These are phyloP conservation scores for Mycena albidolilacea DNA, from an alignment of 768 basidiomycete species.

Conservation along the genomic window DNA sequence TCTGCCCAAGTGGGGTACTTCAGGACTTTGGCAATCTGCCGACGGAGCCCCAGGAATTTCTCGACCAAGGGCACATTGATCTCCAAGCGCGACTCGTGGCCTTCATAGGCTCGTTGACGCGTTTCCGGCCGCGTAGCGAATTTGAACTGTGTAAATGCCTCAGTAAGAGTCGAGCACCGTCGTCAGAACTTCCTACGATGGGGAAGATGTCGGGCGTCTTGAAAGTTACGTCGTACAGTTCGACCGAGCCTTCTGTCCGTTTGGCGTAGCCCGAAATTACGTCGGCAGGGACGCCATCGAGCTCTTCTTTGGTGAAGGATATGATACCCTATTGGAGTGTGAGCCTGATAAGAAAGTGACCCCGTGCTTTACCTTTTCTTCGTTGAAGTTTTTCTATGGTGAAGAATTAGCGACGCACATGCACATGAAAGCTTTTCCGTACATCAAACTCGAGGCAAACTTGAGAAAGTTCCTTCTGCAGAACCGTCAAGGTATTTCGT, in stretches of 20 bases:
- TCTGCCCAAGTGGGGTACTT: slow-evolving; percentile 88
- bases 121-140: slow-evolving; percentile 80
- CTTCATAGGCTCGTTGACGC: slow-evolving; percentile 75
- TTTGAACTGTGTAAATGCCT: slow-evolving; percentile 71
- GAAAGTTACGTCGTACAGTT: slow-evolving; percentile 81
- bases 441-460: slow-evolving; percentile 86
- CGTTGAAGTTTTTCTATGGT: slow-evolving; percentile 87
- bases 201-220: slow-evolving; percentile 90
- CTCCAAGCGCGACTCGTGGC: slow-evolving; percentile 76
- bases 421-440: slow-evolving; percentile 42
- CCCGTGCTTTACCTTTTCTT: slow-evolving; percentile 68
- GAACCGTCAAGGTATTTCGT: slow-evolving; percentile 65
- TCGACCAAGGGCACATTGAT: slow-evolving; percentile 81
- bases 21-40: slow-evolving; percentile 75
- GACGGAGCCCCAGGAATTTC: slow-evolving; percentile 79
- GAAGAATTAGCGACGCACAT: slow-evolving; percentile 13
- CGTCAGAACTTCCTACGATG: slow-evolving; percentile 60
- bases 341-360: not conserved
- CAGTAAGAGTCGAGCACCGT: slow-evolving; percentile 14
- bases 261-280: slow-evolving; percentile 85
- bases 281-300: slow-evolving; percentile 85
- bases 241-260: slow-evolving; percentile 69
- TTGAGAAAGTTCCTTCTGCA: slow-evolving; percentile 86
- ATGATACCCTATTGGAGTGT: slow-evolving; percentile 64
- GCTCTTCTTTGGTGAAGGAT: slow-evolving; percentile 78